phyloP scores from a whole-genome alignment of 192 early-diverging fungal species.

The Geosiphon pyriformis region DNA sequence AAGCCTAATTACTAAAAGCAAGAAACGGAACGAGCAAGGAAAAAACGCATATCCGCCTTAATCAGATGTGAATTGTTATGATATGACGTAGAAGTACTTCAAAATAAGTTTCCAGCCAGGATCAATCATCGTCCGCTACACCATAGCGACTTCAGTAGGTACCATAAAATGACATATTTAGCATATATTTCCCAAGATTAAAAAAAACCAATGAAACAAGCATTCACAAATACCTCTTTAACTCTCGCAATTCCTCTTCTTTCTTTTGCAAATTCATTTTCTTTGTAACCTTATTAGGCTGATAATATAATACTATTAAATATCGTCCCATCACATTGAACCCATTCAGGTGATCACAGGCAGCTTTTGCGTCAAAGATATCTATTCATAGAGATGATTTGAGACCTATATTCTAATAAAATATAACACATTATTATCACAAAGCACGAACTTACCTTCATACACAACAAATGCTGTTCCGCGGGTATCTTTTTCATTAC shows the following conservation, averaged over 20 bases:
- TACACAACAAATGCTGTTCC: conserved; percentile 98
- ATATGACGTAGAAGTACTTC: too few species aligned
- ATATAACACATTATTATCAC: too few species aligned
- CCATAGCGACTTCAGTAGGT: conserved; percentile 28
- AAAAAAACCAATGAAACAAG: conserved; percentile 2
- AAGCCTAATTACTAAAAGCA: too few species aligned
- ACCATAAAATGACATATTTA: not conserved
- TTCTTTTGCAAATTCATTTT: conserved; percentile 75
- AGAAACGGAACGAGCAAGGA: too few species aligned
- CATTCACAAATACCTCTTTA: conserved; percentile 52
- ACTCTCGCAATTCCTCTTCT: conserved; percentile 64
- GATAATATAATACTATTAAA: conserved; percentile 90
- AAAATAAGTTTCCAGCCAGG: too few species aligned
- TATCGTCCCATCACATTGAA: conserved; percentile 97
- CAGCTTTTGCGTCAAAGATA: conserved; percentile 95
- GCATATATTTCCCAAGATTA: not conserved
- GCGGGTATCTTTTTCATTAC: conserved; percentile 77
- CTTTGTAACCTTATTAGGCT: conserved; percentile 72
- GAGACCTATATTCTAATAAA: too few species aligned
- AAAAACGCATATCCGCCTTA: too few species aligned
- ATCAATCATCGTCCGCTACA: conserved; percentile 30
- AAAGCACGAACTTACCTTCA: conserved; percentile 50
- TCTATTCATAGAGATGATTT: conserved; percentile 55
- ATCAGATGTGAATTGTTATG: too few species aligned
- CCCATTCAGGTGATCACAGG: conserved; percentile 91